Evolutionary conservation across 1,139 yeast genomes (phyloP), one percentile per base, ranked within the genome.

Genomic region (Kodamaea sp.): DNA sequence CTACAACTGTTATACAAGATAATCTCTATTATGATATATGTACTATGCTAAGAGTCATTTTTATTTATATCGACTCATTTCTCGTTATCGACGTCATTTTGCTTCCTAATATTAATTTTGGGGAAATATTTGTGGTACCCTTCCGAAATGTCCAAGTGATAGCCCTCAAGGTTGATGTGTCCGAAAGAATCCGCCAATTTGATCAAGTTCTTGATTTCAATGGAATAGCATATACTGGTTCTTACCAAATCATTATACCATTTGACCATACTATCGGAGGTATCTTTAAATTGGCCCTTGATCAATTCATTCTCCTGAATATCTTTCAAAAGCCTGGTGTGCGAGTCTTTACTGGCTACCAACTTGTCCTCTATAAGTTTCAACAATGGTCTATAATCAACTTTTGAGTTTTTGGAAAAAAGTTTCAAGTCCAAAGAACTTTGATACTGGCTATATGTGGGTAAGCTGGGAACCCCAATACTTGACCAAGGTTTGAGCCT

Each of bases 401-500:
- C 24, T 15, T 28, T 32, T 4, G 38, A 29, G 15, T 35, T 34
- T 11, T 35, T 28, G 5, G 28, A 12, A 19, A 39, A 34, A 26
- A 31, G 39, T 4, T 31, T 18, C 18, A 38, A 25, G 24, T 40
- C 39, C 19, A 58, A 38, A 3, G 63, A 50, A 9, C 39, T 45
- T 21, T 36, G 38, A 41, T 59, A 70, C 28, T 62, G 62, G 8
- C 59, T 55, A 48, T 61, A 82, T 0, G 65, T 55, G 3, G 92
- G 86, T 32, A 75, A 53, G 20, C 69, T 71, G 0, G 97, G 97
- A 5, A 81, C 81, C 0, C 95, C 96, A 12, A 90, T 83, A 0
- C 90, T 76, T 12, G 86, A 78, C 65, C 86, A 88, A 3, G 95
- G 82, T 53, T 88, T 89, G 75, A 89, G 76, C 44, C 96, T 73